Evolutionary conservation across 768 basidiomycete genomes (phyloP).

Genomic region (Pseudohyphozyma bogoriensis): DNA sequence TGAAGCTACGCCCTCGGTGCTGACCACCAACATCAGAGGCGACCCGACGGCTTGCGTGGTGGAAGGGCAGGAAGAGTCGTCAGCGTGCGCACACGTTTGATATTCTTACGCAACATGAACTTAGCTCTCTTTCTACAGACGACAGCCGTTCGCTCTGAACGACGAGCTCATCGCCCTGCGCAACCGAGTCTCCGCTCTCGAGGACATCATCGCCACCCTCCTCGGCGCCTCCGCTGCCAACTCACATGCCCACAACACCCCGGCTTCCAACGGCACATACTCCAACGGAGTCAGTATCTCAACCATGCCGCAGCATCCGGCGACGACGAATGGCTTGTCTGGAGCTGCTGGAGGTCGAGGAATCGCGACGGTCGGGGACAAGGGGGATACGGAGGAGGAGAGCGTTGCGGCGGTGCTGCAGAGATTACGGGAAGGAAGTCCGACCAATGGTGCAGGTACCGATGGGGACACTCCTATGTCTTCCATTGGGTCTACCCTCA

Average conservation of each 20-base stretch:
- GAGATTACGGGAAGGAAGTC: background rate
- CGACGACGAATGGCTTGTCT: background rate
- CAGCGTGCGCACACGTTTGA: background rate
- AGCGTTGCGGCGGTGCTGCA: background rate
- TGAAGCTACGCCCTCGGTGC: no score
- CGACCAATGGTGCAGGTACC: background rate
- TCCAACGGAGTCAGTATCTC: background rate
- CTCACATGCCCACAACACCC: background rate
- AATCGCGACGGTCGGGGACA: no score
- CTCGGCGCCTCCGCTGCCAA: background rate
- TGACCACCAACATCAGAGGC: no score
- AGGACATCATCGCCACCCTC: background rate
- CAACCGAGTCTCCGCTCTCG: background rate
- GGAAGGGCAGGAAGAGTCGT: background rate
- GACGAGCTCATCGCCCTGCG: background rate
- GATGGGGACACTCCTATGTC: background rate
- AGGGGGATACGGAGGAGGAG: background rate
- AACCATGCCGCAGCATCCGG: background rate
- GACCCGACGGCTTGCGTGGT: background rate
- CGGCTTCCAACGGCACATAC: background rate
- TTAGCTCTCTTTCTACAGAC: background rate
- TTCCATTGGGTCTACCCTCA: no score
- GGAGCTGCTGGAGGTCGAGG: no score
- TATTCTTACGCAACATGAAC: no score
- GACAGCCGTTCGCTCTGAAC: conserved; percentile 1